phyloP scores from a whole-genome alignment of 345 rosid species.

The Clausena lansium region DNA sequence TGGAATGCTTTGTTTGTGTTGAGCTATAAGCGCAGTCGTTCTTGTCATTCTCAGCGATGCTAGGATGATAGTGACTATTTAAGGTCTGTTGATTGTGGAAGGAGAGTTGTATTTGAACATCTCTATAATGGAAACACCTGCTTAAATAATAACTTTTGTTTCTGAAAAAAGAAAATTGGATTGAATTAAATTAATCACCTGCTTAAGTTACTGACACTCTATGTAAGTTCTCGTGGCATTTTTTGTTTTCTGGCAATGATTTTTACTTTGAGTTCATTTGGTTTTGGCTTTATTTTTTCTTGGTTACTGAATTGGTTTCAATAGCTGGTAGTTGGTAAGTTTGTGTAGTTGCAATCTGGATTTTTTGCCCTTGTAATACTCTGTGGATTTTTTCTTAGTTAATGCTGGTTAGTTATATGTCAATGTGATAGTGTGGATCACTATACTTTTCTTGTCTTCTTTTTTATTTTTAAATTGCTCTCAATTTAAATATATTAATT shows the following conservation, averaged over 20 bases:
- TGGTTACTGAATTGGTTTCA: not conserved
- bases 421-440: not conserved
- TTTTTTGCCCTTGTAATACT: not conserved
- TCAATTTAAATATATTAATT: not conserved
- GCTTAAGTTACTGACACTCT: not conserved
- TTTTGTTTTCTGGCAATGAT: not conserved
- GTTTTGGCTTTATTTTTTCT: not conserved
- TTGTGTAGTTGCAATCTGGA: not conserved
- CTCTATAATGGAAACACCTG: not conserved
- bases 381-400: not conserved
- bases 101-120: not conserved
- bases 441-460: not conserved
- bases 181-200: not conserved
- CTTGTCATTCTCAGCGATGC: not conserved
- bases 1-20: not conserved
- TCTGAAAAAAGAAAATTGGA: not conserved
- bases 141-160: not conserved
- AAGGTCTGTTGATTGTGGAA: not conserved
- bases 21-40: not conserved
- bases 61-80: not conserved
- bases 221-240: not conserved
- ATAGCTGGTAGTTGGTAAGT: not conserved
- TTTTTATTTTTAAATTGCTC: not conserved
- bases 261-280: not conserved
- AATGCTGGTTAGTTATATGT: not conserved